These are phyloP conservation scores for Candida fluviatilis DNA, from an alignment of 805 yeast species.

Conservation along the genomic window DNA sequence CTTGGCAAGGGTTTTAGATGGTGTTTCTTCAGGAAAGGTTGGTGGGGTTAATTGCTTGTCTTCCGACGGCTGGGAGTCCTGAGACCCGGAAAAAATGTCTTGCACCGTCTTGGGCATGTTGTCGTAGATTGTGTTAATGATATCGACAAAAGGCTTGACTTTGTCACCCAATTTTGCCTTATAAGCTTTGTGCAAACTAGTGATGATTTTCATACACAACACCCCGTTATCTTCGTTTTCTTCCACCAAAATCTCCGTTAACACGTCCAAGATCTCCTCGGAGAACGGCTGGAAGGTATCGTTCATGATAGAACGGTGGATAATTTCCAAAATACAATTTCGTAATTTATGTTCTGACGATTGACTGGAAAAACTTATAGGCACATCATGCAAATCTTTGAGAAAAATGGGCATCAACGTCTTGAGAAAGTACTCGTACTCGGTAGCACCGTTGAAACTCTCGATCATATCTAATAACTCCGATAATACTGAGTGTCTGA, in stretches of 20 bases:
- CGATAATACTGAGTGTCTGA: conserved; percentile 65
- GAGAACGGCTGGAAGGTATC: conserved; percentile 76
- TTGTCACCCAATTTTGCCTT: conserved; percentile 62
- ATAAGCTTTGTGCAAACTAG: conserved; percentile 81
- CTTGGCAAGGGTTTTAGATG: conserved; percentile 50
- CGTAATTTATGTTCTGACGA: conserved; percentile 78
- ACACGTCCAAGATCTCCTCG: conserved; percentile 49
- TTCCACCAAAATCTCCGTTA: conserved; percentile 55
- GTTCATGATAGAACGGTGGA: conserved; percentile 78
- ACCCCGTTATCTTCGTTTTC: conserved; percentile 98
- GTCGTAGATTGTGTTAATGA: conserved; percentile 71
- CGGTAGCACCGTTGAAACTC: conserved; percentile 73
- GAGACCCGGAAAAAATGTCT: conserved; percentile 52
- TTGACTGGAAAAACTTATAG: conserved; percentile 62
- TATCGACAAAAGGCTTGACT: conserved; percentile 73
- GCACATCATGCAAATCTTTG: conserved; percentile 58
- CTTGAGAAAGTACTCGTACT: conserved; percentile 72
- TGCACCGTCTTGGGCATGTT: conserved; percentile 74
- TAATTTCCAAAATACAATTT: conserved; percentile 68
- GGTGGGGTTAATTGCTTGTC: conserved; percentile 33
- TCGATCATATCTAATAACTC: conserved; percentile 88
- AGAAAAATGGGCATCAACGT: conserved; percentile 68
- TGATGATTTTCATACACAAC: conserved; percentile 79
- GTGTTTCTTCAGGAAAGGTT: conserved; percentile 38
- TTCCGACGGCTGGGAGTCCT: conserved; percentile 4